Conservation (phyloP, 495 filamentous ascomycete species). For the Neurospora sp. region DNA sequence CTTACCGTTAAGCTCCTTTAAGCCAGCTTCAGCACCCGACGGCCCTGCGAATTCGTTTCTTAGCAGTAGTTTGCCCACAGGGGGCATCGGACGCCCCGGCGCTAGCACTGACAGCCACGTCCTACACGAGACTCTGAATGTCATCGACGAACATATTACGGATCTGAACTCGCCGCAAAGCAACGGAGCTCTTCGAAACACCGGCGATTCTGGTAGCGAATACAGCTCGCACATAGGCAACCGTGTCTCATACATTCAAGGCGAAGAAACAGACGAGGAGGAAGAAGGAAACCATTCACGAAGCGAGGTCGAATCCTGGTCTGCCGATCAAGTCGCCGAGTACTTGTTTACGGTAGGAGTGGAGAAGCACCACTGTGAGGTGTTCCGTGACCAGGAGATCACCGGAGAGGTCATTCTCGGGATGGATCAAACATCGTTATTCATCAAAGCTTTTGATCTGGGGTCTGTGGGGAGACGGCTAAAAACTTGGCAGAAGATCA, state of each 20-base stretch:
- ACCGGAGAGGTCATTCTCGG: slow-evolving; percentile 84
- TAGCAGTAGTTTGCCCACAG: slow-evolving; percentile 12
- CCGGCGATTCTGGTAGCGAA: slow-evolving; percentile 81
- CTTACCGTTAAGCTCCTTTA: slow-evolving; percentile 30
- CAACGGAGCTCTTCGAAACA: slow-evolving; percentile 37
- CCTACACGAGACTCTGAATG: slow-evolving; percentile 92
- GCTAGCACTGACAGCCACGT: slow-evolving; percentile 61
- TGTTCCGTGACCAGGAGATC: slow-evolving; percentile 95
- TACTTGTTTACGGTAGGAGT: slow-evolving; percentile 74
- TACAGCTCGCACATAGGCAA: slow-evolving; percentile 73
- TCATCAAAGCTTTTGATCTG: slow-evolving; percentile 91
- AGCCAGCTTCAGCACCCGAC: slow-evolving; percentile 14
- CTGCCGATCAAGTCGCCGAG: slow-evolving; percentile 66
- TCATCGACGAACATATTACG: slow-evolving; percentile 97
- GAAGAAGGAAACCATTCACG: slow-evolving; percentile 45
- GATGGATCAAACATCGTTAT: slow-evolving; percentile 87
- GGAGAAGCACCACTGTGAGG: slow-evolving; percentile 76
- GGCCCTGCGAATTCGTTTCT: slow-evolving; percentile 9
- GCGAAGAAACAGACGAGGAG: slow-evolving; percentile 75
- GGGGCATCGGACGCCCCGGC: slow-evolving; percentile 22
- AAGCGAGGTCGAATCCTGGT: slow-evolving; percentile 64
- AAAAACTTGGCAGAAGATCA: slow-evolving; percentile 94
- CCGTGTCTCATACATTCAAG: slow-evolving; percentile 80
- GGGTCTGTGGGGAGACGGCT: slow-evolving; percentile 79
- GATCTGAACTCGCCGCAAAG: slow-evolving; percentile 69